Conservation (phyloP, 176 grass and related monocot species). For the Luzula sylvatica region DNA sequence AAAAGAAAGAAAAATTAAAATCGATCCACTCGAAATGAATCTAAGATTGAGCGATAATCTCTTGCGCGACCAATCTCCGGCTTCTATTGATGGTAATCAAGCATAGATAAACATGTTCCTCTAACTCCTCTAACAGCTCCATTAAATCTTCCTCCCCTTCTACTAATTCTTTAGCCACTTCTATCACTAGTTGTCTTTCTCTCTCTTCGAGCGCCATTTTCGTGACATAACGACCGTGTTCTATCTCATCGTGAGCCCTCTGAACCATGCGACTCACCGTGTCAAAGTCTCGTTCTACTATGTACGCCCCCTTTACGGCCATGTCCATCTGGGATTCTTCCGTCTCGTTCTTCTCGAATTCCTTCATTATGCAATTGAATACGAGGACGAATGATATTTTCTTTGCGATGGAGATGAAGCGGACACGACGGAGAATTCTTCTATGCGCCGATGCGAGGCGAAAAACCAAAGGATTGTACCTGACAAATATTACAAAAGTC, state of each 20-base stretch:
- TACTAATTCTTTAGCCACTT: conserved; percentile 41
- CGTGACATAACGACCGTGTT: conserved; percentile 70
- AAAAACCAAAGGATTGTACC: conserved; percentile 28
- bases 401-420: conserved; percentile 6
- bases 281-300: conserved; percentile 69
- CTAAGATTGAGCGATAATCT: conserved; percentile 19
- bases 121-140: conserved; percentile 64
- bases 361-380: conserved; percentile 23
- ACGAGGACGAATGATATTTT: conserved; percentile 18
- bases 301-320: conserved; percentile 69
- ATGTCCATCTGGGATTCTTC: conserved; percentile 37
- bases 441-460: conserved; percentile 24
- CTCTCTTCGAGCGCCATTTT: conserved; percentile 33
- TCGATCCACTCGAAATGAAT: background rate
- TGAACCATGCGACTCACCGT: conserved; percentile 72
- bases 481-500: background rate
- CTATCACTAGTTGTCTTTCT: conserved; percentile 33
- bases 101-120: conserved; percentile 80
- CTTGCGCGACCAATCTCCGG: conserved; percentile 46
- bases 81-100: conserved; percentile 75
- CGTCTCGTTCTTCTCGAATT: conserved; percentile 15
- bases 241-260: conserved; percentile 71
- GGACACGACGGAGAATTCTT: conserved; percentile 16
- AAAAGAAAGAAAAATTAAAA: background rate
- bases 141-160: conserved; percentile 40